These are phyloP conservation scores for Petrea volubilis DNA, from an alignment of 257 asterid genomes.

Conservation along the genomic window DNA sequence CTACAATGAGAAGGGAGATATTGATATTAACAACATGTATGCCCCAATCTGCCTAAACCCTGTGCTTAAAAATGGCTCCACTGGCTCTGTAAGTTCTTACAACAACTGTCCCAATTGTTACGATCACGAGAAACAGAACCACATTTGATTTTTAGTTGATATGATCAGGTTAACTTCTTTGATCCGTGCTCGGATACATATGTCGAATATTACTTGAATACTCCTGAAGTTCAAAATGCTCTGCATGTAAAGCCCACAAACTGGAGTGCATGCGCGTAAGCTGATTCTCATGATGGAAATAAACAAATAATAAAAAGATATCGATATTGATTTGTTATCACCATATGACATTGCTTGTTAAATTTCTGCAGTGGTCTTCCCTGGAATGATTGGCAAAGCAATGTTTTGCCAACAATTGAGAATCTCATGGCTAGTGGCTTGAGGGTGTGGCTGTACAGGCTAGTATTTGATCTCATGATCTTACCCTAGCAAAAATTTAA, in stretches of 20 bases:
- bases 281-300: not conserved
- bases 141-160: not conserved
- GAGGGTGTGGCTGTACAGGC: slow-evolving; percentile 43
- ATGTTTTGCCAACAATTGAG: slow-evolving; percentile 33
- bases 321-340: not conserved
- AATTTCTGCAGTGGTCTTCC: not conserved
- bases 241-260: slow-evolving; percentile 39
- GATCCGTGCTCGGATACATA: slow-evolving; percentile 42
- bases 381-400: slow-evolving; percentile 31
- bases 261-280: slow-evolving; percentile 35
- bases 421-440: slow-evolving; percentile 32
- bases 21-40: slow-evolving; percentile 24
- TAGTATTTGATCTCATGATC: not conserved
- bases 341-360: not conserved
- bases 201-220: slow-evolving; percentile 27
- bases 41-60: slow-evolving; percentile 26
- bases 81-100: slow-evolving; percentile 22
- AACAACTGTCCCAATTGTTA: not conserved
- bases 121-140: not conserved
- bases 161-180: slow-evolving; percentile 22
- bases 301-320: not conserved
- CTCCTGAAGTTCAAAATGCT: slow-evolving; percentile 34
- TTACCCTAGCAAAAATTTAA: too few relatives aligned
- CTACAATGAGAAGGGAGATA: not conserved
- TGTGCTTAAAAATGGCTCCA: slow-evolving; percentile 21